These are phyloP conservation scores for Xylaria sp. DNA, from an alignment of 2,329 filamentous ascomycete genomes.

Conservation along the genomic window DNA sequence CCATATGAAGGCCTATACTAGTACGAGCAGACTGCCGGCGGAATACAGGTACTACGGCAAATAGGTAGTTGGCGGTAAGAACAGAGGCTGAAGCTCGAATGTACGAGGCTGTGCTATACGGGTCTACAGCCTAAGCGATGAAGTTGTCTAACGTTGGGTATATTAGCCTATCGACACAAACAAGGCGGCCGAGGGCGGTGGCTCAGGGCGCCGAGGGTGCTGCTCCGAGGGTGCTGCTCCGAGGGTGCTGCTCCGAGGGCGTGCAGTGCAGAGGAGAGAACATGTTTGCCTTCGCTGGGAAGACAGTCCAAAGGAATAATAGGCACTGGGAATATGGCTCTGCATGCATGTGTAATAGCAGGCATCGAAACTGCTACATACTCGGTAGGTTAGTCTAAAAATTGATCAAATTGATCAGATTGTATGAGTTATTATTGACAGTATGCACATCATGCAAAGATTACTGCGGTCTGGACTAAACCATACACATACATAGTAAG, in stretches of 20 bases:
- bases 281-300: not conserved
- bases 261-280: too few species aligned
- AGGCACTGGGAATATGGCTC: not conserved
- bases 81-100: too few species aligned
- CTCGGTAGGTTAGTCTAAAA: too few species aligned
- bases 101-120: not conserved
- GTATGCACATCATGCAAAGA: not conserved
- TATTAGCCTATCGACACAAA: not conserved
- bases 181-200: not conserved
- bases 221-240: not conserved
- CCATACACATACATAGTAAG: too few species aligned
- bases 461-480: too few species aligned
- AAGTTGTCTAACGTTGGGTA: not conserved
- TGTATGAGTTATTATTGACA: not conserved
- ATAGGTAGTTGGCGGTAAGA: too few species aligned
- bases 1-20: too few species aligned
- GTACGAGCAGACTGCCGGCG: too few species aligned
- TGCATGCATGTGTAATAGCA: not conserved
- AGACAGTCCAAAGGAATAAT: not conserved
- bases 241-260: too few species aligned
- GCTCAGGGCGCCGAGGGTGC: not conserved
- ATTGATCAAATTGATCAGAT: not conserved
- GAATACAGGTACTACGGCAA: too few species aligned
- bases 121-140: too few species aligned
- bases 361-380: too few species aligned